Conservation (phyloP, 345 rosid species). For the Eutrema heterophyllum region DNA sequence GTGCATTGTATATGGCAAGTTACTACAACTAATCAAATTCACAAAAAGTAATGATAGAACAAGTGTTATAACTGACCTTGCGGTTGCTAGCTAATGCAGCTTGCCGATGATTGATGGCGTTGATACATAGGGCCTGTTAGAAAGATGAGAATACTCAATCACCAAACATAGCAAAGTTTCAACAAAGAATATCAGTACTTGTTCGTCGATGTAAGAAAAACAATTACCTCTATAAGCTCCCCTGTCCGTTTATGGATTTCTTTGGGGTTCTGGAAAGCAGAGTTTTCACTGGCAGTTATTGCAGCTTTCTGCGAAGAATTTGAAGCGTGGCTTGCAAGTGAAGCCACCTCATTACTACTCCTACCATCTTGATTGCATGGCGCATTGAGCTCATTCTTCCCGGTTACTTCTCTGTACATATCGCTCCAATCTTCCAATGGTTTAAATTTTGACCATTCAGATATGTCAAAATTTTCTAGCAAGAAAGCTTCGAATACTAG, state of each 20-base stretch:
- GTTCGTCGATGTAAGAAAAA: constrained; percentile 13
- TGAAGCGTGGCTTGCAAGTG: constrained; percentile 35
- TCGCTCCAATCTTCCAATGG: constrained; percentile 52
- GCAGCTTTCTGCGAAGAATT: constrained; percentile 55
- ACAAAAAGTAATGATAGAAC: constrained; percentile 1
- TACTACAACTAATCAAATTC: constrained; percentile 3
- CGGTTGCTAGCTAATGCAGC: constrained; percentile 82
- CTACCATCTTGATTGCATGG: constrained; percentile 34
- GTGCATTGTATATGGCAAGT: neutral
- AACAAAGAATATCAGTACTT: constrained; percentile 12
- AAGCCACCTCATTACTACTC: constrained; percentile 31
- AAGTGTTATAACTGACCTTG: constrained; percentile 57
- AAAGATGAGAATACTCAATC: constrained; percentile 20
- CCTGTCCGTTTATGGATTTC: constrained; percentile 78
- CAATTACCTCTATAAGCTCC: constrained; percentile 78
- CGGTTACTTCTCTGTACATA: constrained; percentile 36
- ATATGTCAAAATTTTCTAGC: constrained; percentile 51
- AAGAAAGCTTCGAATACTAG: constrained; percentile 55
- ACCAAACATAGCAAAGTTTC: constrained; percentile 7
- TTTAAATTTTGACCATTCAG: constrained; percentile 36
- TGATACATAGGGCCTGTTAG: constrained; percentile 76
- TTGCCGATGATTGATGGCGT: constrained; percentile 57
- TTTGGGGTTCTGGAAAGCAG: constrained; percentile 52
- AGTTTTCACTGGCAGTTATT: constrained; percentile 34
- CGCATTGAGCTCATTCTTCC: constrained; percentile 33